Base-by-base conservation (phyloP, 805 yeast genomes). In the Yarrowia sp. region DNA sequence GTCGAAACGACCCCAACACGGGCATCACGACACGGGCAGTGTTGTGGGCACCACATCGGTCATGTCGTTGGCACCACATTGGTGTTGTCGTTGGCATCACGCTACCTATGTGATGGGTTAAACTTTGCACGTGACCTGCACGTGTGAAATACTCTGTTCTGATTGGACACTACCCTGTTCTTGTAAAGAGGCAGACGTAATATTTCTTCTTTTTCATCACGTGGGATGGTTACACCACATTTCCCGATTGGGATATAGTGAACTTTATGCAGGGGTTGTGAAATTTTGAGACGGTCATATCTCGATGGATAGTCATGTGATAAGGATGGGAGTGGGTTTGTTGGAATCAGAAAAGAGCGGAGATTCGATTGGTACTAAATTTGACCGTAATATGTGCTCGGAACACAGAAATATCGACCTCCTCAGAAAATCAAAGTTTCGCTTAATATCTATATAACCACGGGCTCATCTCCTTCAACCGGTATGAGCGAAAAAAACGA, bases 51-150 rank as follows among this genome's bases (percentile, higher is more conserved):
- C 28, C 4, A 22, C 28, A 22, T 22, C 28, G 28, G 3, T 5
- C 28, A 5, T 22, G 28, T 22, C 28, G 28, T 22, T 22, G 28
- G 28, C 28, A 22, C 28, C 28, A 22, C 28, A 22, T 5, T 5
- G 5, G 38, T 7, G 8, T 8, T 35, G 38, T 35, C 38, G 28
- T 22, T 22, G 28, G 28, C 28, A 22, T 5, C 28, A 22, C 28
- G 5, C 28, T 5, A 5, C 28, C 5, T 5, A 22, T 22, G 28
- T 22, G 4, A 5, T 22, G 28, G 28, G 28, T 22, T 22, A 22
- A 35, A 3, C 13, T 42, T 48, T 28, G 33, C 55, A 48, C 55
- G 55, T 48, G 55, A 48, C 41, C 55, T 4, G 17, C 55, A 48
- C 55, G 55, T 48, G 55, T 31, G n/a, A 7, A 15, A 48, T 17